Evolutionary conservation across 2,329 filamentous ascomycete genomes (phyloP).

Genomic region (Xylariaceae sp.): DNA sequence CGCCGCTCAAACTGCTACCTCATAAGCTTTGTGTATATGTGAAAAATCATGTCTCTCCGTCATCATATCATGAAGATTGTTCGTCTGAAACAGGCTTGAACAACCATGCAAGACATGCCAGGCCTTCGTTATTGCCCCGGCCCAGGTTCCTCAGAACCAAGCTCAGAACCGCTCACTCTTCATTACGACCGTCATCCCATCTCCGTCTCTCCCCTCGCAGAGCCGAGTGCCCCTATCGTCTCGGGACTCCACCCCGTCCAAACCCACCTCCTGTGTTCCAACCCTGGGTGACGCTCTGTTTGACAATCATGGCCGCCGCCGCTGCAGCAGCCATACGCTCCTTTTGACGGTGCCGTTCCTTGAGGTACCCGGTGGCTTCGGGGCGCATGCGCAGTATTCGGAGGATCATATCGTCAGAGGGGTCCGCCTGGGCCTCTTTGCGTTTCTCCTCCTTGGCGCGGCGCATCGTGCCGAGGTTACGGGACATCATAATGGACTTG

Average conservation of each 20-base stretch:
- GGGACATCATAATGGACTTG: constrained; percentile 86
- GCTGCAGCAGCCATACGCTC: constrained; percentile 86
- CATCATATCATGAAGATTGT: too few relatives aligned
- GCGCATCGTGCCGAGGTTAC: constrained; percentile 93
- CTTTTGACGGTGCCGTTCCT: constrained; percentile 88
- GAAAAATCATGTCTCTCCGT: too few relatives aligned
- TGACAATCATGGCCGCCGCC: constrained; percentile 89
- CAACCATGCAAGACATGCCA: too few relatives aligned
- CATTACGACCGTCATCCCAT: neutral
- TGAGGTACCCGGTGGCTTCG: constrained; percentile 81
- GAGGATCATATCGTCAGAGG: constrained; percentile 96
- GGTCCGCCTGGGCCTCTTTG: constrained; percentile 91
- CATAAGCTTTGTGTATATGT: too few relatives aligned
- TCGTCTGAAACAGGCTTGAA: too few relatives aligned
- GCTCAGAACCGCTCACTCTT: constrained; percentile 6
- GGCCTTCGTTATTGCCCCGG: too few relatives aligned
- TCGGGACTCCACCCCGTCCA: constrained; percentile 39
- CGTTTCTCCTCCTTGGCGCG: constrained; percentile 95
- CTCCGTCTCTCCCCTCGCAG: neutral
- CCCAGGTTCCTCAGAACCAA: constrained; percentile 14
- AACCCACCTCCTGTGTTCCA: constrained; percentile 43
- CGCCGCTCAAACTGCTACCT: too few relatives aligned
- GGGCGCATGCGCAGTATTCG: constrained; percentile 92
- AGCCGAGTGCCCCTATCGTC: constrained; percentile 33
- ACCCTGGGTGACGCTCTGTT: constrained; percentile 71